These are phyloP conservation scores for Thamnidium elegans DNA, from an alignment of 192 early-diverging fungal species.

Conservation along the genomic window DNA sequence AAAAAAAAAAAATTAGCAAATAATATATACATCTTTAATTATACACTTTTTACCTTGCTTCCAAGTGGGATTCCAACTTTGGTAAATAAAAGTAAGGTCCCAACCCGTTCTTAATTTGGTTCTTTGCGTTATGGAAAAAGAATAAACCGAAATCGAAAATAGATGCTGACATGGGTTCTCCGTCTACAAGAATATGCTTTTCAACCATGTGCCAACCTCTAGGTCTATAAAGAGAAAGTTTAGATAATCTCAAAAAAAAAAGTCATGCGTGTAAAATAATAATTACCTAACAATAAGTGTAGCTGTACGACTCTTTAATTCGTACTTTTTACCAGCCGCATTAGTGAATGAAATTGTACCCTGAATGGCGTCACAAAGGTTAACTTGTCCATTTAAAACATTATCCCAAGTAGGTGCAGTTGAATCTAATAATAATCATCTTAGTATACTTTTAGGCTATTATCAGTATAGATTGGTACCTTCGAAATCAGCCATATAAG, in stretches of 20 bases:
- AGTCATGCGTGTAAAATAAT: background rate
- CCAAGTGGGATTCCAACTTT: slow-evolving; percentile 96
- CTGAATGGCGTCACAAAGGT: slow-evolving; percentile 88
- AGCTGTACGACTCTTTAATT: slow-evolving; percentile 83
- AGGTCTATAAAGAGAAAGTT: slow-evolving; percentile 53
- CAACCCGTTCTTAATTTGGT: slow-evolving; percentile 72
- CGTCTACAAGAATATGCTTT: slow-evolving; percentile 89
- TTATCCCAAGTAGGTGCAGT: slow-evolving; percentile 96
- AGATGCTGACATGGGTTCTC: slow-evolving; percentile 84
- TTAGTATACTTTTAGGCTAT: background rate
- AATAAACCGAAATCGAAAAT: slow-evolving; percentile 97
- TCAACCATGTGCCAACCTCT: slow-evolving; percentile 99
- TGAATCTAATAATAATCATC: slow-evolving; percentile 66
- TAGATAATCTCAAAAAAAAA: background rate
- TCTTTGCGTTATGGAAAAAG: slow-evolving; percentile 96
- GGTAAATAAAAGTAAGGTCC: slow-evolving; percentile 98
- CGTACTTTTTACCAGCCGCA: slow-evolving; percentile 92
- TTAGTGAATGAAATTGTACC: slow-evolving; percentile 83
- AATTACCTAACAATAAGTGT: slow-evolving; percentile 82
- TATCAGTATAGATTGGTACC: slow-evolving; percentile 28
- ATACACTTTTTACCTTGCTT: slow-evolving; percentile 53
- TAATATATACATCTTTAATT: background rate
- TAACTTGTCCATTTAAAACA: slow-evolving; percentile 83
- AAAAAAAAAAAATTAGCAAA: background rate
- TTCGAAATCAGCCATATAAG: slow-evolving; percentile 98